Conservation (phyloP, 2,329 filamentous ascomycete genomes). For the Cordyceps cicadae region DNA sequence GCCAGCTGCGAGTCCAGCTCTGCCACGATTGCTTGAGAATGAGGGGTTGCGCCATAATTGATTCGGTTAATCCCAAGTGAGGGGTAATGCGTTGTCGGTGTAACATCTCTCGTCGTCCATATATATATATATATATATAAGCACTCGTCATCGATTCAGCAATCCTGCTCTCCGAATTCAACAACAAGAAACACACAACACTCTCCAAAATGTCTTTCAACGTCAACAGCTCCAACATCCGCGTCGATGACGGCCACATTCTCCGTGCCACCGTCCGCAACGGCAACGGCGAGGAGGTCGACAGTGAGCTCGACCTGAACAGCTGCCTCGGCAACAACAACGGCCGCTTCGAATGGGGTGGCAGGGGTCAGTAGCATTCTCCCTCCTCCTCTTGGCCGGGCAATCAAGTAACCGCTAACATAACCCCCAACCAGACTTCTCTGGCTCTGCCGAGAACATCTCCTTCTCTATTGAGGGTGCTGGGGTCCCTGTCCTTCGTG, state of each 20-base stretch:
- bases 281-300: slow-evolving; percentile 31
- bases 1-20: neutral
- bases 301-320: slow-evolving; percentile 40
- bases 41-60: neutral
- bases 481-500: slow-evolving; percentile 44
- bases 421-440: slow-evolving; percentile 29
- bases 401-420: neutral
- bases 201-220: slow-evolving; percentile 33
- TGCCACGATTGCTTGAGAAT: neutral
- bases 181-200: neutral
- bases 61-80: neutral
- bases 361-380: slow-evolving; percentile 18
- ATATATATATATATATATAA: slow-evolving; percentile 1
- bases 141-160: neutral
- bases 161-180: no score
- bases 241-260: slow-evolving; percentile 41
- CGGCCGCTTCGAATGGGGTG: slow-evolving; percentile 40
- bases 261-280: slow-evolving; percentile 31
- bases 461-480: slow-evolving; percentile 42
- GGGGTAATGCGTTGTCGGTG: slow-evolving; percentile 1
- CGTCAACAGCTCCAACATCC: slow-evolving; percentile 35
- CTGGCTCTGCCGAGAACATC: slow-evolving; percentile 37
- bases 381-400: no score
- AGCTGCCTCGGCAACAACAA: slow-evolving; percentile 42
- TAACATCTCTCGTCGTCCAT: neutral